Conservation (phyloP, 192 early-diverging fungal genomes). For the Dimargaris xerosporica region DNA sequence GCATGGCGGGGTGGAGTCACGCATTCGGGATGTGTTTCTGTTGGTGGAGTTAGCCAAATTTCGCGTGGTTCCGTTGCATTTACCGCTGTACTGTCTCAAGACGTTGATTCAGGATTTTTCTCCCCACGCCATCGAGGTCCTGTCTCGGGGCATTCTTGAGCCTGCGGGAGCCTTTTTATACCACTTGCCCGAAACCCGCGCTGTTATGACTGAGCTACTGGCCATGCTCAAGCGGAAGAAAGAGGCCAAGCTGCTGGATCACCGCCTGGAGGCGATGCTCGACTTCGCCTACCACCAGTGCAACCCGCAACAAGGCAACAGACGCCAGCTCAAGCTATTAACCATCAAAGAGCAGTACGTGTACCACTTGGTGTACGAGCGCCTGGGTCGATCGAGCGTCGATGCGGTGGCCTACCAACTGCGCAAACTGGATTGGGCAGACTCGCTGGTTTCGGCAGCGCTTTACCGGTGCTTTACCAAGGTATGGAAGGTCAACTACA, state of each 20-base stretch:
- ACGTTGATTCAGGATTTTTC: constrained; percentile 73
- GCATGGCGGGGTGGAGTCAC: constrained; percentile 17
- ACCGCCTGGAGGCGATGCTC: constrained; percentile 67
- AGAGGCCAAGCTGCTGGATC: constrained; percentile 68
- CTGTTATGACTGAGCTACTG: constrained; percentile 46
- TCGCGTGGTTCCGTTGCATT: constrained; percentile 58
- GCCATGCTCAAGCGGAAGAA: constrained; percentile 90
- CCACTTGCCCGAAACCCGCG: constrained; percentile 55
- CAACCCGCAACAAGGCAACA: constrained; percentile 60
- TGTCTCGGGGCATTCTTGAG: constrained; percentile 68
- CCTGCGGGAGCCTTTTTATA: constrained; percentile 78
- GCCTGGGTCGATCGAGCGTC: constrained; percentile 54
- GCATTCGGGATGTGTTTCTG: constrained; percentile 56
- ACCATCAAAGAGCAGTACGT: constrained; percentile 76
- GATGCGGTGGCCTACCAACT: constrained; percentile 51
- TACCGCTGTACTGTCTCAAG: constrained; percentile 75
- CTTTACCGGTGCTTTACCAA: constrained; percentile 71
- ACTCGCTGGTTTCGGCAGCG: constrained; percentile 35
- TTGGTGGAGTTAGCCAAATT: constrained; percentile 93
- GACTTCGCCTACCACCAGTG: constrained; percentile 88
- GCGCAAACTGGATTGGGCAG: constrained; percentile 78
- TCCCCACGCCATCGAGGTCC: constrained; percentile 66
- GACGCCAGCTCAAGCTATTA: constrained; percentile 40
- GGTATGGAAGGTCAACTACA: constrained; percentile 85
- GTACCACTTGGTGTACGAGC: constrained; percentile 73